A percentile compares a stretch with the other conserved stretches of the same genome.
These are phyloP conservation scores for Naganishia vaughanmartiniae DNA, from an alignment of 768 basidiomycete species.

Conservation along the genomic window DNA sequence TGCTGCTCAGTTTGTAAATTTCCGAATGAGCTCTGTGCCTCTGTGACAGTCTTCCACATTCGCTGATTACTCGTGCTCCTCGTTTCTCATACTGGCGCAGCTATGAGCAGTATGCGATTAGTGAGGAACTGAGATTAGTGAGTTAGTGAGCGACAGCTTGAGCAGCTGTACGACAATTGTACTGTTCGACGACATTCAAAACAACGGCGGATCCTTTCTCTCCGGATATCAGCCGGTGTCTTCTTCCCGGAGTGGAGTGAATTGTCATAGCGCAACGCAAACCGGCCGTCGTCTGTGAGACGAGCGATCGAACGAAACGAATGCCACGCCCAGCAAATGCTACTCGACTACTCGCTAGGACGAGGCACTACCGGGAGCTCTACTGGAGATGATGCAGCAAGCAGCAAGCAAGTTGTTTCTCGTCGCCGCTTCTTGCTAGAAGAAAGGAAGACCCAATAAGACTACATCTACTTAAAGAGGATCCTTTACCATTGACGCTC, in stretches of 20 bases:
- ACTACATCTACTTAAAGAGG: not conserved
- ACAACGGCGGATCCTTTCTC: not conserved
- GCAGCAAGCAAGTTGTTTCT: not conserved
- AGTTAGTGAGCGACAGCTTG: not conserved
- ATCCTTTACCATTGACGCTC: not conserved
- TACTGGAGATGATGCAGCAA: not conserved
- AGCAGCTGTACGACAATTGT: too few species aligned
- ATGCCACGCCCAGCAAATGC: not conserved
- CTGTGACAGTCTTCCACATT: too few species aligned
- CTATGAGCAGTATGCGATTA: too few species aligned
- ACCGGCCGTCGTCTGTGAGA: not conserved
- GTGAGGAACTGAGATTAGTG: too few species aligned
- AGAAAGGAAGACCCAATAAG: not conserved
- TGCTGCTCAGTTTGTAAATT: too few species aligned
- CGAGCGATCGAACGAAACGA: not conserved
- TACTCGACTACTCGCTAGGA: not conserved
- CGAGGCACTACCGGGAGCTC: not conserved
- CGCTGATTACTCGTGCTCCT: too few species aligned
- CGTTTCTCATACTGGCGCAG: too few species aligned
- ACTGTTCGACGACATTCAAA: too few species aligned
- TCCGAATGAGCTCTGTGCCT: too few species aligned
- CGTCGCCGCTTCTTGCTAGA: too few species aligned
- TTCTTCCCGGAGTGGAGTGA: not conserved
- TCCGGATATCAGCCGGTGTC: not conserved
- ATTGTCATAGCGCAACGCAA: not conserved